Conservation (phyloP, 2,329 filamentous ascomycete genomes). For the Alternaria longipes region DNA sequence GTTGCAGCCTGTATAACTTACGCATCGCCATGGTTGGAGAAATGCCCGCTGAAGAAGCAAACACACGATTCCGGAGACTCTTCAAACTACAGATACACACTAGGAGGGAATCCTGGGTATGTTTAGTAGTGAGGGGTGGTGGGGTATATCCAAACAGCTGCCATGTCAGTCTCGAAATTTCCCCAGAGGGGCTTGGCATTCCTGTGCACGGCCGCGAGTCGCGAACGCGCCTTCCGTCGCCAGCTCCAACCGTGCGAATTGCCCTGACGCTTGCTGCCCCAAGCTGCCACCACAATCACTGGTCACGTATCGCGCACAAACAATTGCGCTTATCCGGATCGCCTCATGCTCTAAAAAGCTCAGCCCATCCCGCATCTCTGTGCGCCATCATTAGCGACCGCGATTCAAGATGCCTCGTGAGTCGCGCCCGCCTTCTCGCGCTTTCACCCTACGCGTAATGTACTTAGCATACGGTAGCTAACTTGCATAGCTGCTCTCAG, state of each 20-base stretch:
- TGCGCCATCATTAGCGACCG: slow-evolving; percentile 20
- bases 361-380: background rate
- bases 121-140: slow-evolving; percentile 37
- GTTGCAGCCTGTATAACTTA: slow-evolving; percentile 41
- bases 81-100: slow-evolving; percentile 11
- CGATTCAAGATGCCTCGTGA: slow-evolving; percentile 46
- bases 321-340: slow-evolving; percentile 21
- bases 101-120: slow-evolving; percentile 12
- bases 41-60: slow-evolving; percentile 17
- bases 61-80: slow-evolving; percentile 7
- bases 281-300: slow-evolving; percentile 12
- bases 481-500: slow-evolving; percentile 51
- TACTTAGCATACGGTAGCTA: slow-evolving; percentile 19
- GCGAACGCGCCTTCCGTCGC: slow-evolving; percentile 24
- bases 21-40: slow-evolving; percentile 52
- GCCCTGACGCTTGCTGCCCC: slow-evolving; percentile 1
- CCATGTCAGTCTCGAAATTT: slow-evolving; percentile 36
- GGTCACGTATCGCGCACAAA: slow-evolving; percentile 6
- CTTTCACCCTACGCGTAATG: slow-evolving; percentile 7
- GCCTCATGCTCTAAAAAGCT: slow-evolving; percentile 11
- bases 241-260: slow-evolving; percentile 16
- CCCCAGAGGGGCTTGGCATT: slow-evolving; percentile 33
- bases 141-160: slow-evolving; percentile 36
- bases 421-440: slow-evolving; percentile 23
- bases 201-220: slow-evolving; percentile 23